phyloP scores from a whole-genome alignment of 2,329 filamentous ascomycete species.

The Diplodia seriata region DNA sequence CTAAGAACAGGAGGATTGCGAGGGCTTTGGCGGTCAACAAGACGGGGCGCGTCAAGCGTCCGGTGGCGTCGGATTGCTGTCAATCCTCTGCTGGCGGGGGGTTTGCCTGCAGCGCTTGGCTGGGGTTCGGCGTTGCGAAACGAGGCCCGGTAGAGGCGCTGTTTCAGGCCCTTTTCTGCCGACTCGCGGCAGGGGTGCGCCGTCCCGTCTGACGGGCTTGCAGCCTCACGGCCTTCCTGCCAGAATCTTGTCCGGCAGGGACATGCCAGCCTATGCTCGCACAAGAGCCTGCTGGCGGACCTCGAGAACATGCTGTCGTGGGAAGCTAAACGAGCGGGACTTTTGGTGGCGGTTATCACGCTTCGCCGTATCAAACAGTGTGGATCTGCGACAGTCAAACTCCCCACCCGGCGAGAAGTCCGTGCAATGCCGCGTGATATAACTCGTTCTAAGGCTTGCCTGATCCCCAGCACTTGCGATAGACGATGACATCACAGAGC shows the following conservation, averaged over 20 bases:
- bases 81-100: conserved; percentile 7
- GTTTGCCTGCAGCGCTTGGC: conserved; percentile 12
- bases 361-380: not conserved
- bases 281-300: not conserved
- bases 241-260: not conserved
- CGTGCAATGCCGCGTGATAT: conserved; percentile 16
- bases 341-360: conserved; percentile 1
- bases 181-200: conserved; percentile 10
- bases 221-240: conserved; percentile 7
- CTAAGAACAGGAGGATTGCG: not conserved
- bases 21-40: not conserved
- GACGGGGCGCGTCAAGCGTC: conserved; percentile 7
- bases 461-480: not conserved
- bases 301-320: not conserved
- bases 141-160: conserved; percentile 21
- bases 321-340: no score
- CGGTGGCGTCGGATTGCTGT: conserved; percentile 19
- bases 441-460: not conserved
- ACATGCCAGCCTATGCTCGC: no score
- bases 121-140: conserved; percentile 20
- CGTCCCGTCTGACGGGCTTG: conserved; percentile 27
- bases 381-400: not conserved
- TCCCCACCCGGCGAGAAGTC: conserved; percentile 19
- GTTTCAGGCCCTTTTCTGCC: conserved; percentile 15
- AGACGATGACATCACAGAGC: not conserved